Evolutionary conservation across 345 rosid species (phyloP).

Genomic region (Eucalyptus cloeziana): DNA sequence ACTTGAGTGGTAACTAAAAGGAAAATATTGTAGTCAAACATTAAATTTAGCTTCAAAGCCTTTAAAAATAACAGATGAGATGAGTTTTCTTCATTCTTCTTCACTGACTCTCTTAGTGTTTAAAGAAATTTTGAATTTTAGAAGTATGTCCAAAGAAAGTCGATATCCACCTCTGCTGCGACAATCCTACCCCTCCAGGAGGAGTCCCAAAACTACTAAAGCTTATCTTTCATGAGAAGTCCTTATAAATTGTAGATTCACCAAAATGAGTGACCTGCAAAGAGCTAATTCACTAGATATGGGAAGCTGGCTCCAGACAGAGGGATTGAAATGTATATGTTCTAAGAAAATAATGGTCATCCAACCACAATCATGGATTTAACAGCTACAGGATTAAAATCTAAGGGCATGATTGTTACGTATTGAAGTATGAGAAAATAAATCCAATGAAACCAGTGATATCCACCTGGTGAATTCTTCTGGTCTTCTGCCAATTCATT

Average conservation of each 20-base stretch:
- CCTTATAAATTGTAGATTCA: neutral
- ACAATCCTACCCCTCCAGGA: neutral
- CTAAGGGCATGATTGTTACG: neutral
- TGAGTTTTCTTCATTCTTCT: neutral
- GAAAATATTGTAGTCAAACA: neutral
- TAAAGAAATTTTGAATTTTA: neutral
- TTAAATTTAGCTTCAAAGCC: neutral
- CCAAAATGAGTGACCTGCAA: neutral
- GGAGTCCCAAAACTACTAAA: neutral
- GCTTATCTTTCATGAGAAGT: neutral
- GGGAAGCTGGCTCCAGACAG: neutral
- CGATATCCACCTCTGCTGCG: neutral
- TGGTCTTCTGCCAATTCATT: slow-evolving; percentile 79
- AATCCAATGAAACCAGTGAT: neutral
- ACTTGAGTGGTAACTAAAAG: neutral
- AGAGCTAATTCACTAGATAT: neutral
- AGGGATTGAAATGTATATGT: neutral
- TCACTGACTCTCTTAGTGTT: neutral
- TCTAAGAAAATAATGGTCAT: neutral
- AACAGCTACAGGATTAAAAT: neutral
- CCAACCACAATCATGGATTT: neutral
- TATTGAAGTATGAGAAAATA: neutral
- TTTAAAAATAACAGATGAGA: neutral
- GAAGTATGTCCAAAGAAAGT: neutral
- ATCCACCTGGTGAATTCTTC: slow-evolving; percentile 45